phyloP scores from a whole-genome alignment of 1,284 basidiomycete species.

The Fomitopsis schrenkii region DNA sequence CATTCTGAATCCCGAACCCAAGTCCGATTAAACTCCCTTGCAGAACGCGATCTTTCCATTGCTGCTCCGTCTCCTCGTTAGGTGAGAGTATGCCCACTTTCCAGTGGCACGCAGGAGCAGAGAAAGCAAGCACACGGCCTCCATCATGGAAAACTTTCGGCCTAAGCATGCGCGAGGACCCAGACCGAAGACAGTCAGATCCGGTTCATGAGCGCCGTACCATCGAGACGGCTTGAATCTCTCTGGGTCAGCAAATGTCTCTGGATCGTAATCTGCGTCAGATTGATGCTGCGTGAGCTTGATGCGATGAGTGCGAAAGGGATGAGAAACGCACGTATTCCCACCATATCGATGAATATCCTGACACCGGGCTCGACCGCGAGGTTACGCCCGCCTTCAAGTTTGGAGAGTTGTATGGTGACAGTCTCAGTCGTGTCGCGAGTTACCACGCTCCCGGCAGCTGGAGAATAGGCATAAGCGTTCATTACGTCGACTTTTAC shows the following conservation, averaged over 20 bases:
- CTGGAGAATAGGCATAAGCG: not conserved
- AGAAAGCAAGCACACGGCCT: slow-evolving; percentile 25
- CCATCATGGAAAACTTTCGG: slow-evolving; percentile 26
- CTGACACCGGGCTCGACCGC: slow-evolving; percentile 8
- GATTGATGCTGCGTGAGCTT: not conserved
- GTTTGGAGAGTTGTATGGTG: slow-evolving; percentile 1
- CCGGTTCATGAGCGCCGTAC: slow-evolving; percentile 20
- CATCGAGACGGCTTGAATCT: slow-evolving; percentile 28
- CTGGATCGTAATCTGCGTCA: slow-evolving; percentile 17
- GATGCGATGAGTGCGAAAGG: not conserved
- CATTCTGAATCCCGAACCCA: not conserved
- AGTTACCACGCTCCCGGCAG: slow-evolving; percentile 9
- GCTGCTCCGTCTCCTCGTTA: slow-evolving; percentile 7
- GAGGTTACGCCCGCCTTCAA: slow-evolving; percentile 2
- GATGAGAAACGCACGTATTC: slow-evolving; percentile 8
- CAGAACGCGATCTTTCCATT: slow-evolving; percentile 11
- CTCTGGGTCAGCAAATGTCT: slow-evolving; percentile 24
- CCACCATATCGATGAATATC: slow-evolving; percentile 14
- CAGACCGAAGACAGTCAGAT: slow-evolving; percentile 16
- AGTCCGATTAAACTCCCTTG: slow-evolving; percentile 1
- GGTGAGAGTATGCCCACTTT: slow-evolving; percentile 9
- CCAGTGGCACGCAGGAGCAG: slow-evolving; percentile 27
- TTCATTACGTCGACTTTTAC: not conserved
- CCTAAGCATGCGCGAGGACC: slow-evolving; percentile 26
- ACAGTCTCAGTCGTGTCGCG: slow-evolving; percentile 10